Evolutionary conservation across 1,284 basidiomycete species (phyloP).

Genomic region (Pseudozyma tsukubaensis): DNA sequence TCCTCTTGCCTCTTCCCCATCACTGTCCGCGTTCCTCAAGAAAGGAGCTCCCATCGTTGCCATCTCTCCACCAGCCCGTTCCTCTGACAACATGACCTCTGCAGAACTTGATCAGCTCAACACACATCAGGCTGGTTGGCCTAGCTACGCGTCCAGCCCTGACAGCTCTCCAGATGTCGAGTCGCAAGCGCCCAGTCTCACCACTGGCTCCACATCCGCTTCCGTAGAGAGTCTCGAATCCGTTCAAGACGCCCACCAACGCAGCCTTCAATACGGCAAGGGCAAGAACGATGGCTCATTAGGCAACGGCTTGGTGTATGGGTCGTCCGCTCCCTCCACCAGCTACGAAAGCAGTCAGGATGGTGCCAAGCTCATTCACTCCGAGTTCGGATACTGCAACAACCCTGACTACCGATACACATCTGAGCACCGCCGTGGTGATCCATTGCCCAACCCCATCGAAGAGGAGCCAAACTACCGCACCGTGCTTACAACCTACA

Average conservation of each 20-base stretch:
- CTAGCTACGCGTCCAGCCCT: slow-evolving; percentile 23
- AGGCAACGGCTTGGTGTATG: slow-evolving; percentile 14
- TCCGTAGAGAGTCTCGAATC: slow-evolving; percentile 58
- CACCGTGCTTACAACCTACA: slow-evolving; percentile 89
- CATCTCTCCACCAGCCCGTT: slow-evolving; percentile 32
- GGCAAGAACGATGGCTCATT: slow-evolving; percentile 18
- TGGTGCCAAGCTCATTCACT: slow-evolving; percentile 72
- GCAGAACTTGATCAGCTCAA: slow-evolving; percentile 6
- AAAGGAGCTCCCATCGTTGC: slow-evolving; percentile 54
- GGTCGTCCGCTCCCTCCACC: slow-evolving; percentile 32
- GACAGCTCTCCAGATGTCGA: slow-evolving; percentile 48
- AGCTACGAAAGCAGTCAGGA: slow-evolving; percentile 47
- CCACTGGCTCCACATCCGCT: slow-evolving; percentile 60
- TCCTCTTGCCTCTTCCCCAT: slow-evolving; percentile 29
- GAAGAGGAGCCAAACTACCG: slow-evolving; percentile 83
- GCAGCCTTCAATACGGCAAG: slow-evolving; percentile 31
- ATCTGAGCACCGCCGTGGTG: slow-evolving; percentile 73
- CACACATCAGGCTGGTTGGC: slow-evolving; percentile 21
- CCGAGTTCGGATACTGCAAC: slow-evolving; percentile 86
- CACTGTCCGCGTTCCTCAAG: slow-evolving; percentile 38
- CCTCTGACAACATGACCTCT: slow-evolving; percentile 29
- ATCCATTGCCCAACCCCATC: slow-evolving; percentile 69
- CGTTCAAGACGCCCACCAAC: slow-evolving; percentile 47
- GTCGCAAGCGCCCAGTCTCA: slow-evolving; percentile 57
- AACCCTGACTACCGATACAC: slow-evolving; percentile 78